Evolutionary conservation across 2,329 filamentous ascomycete species (phyloP).

Genomic region (Penicillium brevicompactum): DNA sequence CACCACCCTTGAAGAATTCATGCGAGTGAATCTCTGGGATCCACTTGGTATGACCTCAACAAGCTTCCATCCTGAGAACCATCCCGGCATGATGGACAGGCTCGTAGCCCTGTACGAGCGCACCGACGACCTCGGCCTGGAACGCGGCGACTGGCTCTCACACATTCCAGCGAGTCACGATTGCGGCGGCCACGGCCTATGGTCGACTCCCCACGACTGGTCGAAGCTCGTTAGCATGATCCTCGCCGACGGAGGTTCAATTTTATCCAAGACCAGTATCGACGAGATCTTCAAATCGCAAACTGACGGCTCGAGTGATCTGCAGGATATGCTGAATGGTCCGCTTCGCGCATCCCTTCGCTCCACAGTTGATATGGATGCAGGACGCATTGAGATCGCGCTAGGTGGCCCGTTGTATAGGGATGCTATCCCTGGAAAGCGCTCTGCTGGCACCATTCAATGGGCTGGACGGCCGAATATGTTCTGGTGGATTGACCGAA

Average conservation of each 20-base stretch:
- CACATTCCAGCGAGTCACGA: background rate
- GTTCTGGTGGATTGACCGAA: conserved; percentile 26
- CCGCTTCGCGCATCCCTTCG: conserved; percentile 1
- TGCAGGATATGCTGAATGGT: background rate
- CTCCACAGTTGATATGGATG: conserved; percentile 3
- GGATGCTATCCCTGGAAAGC: conserved; percentile 1
- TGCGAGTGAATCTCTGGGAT: background rate
- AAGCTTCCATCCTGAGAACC: background rate
- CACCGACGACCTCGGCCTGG: background rate
- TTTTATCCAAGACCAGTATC: background rate
- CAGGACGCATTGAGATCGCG: conserved; percentile 1
- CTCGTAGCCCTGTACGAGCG: background rate
- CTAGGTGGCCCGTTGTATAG: conserved; percentile 1
- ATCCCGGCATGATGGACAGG: background rate
- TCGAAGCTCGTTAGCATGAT: background rate
- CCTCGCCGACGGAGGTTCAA: background rate
- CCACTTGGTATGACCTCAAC: background rate
- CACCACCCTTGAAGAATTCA: background rate
- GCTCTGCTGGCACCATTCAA: conserved; percentile 13
- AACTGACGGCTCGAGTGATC: background rate
- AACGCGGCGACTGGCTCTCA: background rate
- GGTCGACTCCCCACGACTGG: background rate
- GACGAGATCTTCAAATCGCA: background rate
- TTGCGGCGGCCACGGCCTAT: background rate
- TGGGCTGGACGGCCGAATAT: conserved; percentile 25